phyloP scores from a whole-genome alignment of 495 filamentous ascomycete genomes.

The Aspergillus avenaceus region DNA sequence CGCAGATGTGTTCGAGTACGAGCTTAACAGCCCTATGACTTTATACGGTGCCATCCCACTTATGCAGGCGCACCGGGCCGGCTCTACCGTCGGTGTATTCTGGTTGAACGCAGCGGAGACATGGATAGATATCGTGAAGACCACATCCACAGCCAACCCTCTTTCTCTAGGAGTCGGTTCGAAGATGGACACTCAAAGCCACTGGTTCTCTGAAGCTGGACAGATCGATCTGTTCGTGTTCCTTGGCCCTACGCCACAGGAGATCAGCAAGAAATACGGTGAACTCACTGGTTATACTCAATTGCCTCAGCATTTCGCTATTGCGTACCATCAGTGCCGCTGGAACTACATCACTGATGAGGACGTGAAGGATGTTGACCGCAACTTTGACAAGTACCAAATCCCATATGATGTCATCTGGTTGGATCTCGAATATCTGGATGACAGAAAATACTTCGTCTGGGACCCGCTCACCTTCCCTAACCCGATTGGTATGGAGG shows the following conservation, averaged over 20 bases:
- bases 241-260: constrained; percentile 78
- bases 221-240: constrained; percentile 91
- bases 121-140: constrained; percentile 91
- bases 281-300: constrained; percentile 93
- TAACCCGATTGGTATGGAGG: constrained; percentile 80
- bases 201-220: constrained; percentile 94
- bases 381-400: constrained; percentile 88
- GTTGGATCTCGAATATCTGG: constrained; percentile 95
- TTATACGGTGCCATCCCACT: constrained; percentile 92
- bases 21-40: constrained; percentile 97
- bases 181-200: constrained; percentile 77
- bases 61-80: constrained; percentile 93
- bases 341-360: constrained; percentile 99
- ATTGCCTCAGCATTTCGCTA: constrained; percentile 84
- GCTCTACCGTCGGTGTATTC: constrained; percentile 94
- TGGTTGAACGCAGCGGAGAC: constrained; percentile 98
- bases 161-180: constrained; percentile 65
- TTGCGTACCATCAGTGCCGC: constrained; percentile 94
- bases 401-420: constrained; percentile 99
- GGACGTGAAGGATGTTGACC: constrained; percentile 92
- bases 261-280: constrained; percentile 74
- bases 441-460: constrained; percentile 95
- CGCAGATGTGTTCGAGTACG: constrained; percentile 94
- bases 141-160: constrained; percentile 70
- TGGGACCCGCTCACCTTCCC: constrained; percentile 87